Evolutionary conservation across 805 yeast species (phyloP).

Genomic region (Teunomyces kruisii): DNA sequence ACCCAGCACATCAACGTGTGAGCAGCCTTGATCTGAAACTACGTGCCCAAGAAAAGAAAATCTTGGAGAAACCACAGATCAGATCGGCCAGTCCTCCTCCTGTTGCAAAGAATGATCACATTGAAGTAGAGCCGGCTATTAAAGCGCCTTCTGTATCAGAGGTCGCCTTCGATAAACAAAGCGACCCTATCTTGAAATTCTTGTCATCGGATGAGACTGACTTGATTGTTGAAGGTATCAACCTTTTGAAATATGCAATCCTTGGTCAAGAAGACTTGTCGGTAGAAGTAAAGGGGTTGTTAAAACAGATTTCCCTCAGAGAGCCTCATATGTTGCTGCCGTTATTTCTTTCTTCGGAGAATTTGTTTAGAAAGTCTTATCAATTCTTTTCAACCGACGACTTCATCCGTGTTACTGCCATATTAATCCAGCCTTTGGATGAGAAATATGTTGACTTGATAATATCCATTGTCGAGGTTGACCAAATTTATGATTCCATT

Average conservation of each 20-base stretch:
- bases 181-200: constrained; percentile 38
- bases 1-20: neutral
- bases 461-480: constrained; percentile 21
- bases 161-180: constrained; percentile 18
- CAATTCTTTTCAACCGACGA: constrained; percentile 33
- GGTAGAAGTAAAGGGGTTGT: constrained; percentile 16
- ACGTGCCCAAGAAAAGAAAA: neutral
- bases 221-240: constrained; percentile 35
- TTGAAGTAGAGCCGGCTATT: neutral
- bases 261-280: constrained; percentile 36
- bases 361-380: constrained; percentile 21
- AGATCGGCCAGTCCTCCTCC: neutral
- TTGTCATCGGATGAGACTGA: constrained; percentile 31
- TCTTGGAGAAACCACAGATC: neutral
- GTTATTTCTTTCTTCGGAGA: constrained; percentile 26
- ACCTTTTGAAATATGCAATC: constrained; percentile 37
- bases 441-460: constrained; percentile 21
- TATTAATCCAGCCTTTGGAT: constrained; percentile 21
- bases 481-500: constrained; percentile 29
- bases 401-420: constrained; percentile 31
- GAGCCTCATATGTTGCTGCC: constrained; percentile 34
- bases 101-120: neutral
- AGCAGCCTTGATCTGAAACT: neutral
- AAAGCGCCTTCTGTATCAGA: neutral
- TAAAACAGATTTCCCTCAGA: constrained; percentile 27